A percentile compares a stretch with the other conserved stretches of the same genome.
These are phyloP conservation scores for Vanrija sp. DNA, from an alignment of 1,284 basidiomycete genomes.

Conservation along the genomic window DNA sequence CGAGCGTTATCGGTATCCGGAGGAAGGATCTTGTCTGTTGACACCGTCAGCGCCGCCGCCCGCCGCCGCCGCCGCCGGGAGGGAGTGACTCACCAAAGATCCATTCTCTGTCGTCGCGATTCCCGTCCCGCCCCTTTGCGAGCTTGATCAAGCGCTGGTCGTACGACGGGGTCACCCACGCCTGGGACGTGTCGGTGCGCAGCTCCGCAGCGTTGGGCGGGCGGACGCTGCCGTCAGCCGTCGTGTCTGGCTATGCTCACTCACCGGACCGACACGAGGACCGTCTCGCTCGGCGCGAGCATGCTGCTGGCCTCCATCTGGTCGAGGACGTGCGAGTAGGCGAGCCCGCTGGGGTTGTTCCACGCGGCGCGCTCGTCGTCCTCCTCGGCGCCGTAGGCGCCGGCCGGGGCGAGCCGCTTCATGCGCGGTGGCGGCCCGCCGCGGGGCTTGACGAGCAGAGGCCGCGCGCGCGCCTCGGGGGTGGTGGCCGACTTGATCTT, in stretches of 20 bases:
- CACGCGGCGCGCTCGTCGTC: slow-evolving; percentile 8
- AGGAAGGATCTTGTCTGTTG: slow-evolving; percentile 43
- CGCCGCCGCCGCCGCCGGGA: slow-evolving; percentile 52
- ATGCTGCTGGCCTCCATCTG: slow-evolving; percentile 8
- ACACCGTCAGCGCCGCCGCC: slow-evolving; percentile 26
- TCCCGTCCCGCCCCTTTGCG: slow-evolving; percentile 31
- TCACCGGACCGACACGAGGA: slow-evolving; percentile 79
- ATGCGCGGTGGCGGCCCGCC: background rate
- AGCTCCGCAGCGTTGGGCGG: slow-evolving; percentile 55
- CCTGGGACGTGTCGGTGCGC: slow-evolving; percentile 21
- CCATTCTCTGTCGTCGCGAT: slow-evolving; percentile 44
- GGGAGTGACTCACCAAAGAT: slow-evolving; percentile 49
- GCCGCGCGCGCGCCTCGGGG: slow-evolving; percentile 38
- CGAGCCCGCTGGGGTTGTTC: too few relatives aligned
- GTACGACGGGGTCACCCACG: slow-evolving; percentile 36
- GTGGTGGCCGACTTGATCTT: slow-evolving; percentile 43
- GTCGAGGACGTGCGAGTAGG: slow-evolving; percentile 7
- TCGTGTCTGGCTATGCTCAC: slow-evolving; percentile 15
- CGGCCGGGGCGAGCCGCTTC: background rate
- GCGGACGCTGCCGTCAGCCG: slow-evolving; percentile 57
- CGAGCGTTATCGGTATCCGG: slow-evolving; percentile 69
- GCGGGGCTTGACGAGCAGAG: slow-evolving; percentile 25
- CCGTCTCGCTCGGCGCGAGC: slow-evolving; percentile 59
- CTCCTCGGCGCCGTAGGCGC: background rate
- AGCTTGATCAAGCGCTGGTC: slow-evolving; percentile 42